Evolutionary conservation across 257 asterid genomes (phyloP), one percentile per base, ranked within the genome.

Genomic region (Anisodus tanguticus): DNA sequence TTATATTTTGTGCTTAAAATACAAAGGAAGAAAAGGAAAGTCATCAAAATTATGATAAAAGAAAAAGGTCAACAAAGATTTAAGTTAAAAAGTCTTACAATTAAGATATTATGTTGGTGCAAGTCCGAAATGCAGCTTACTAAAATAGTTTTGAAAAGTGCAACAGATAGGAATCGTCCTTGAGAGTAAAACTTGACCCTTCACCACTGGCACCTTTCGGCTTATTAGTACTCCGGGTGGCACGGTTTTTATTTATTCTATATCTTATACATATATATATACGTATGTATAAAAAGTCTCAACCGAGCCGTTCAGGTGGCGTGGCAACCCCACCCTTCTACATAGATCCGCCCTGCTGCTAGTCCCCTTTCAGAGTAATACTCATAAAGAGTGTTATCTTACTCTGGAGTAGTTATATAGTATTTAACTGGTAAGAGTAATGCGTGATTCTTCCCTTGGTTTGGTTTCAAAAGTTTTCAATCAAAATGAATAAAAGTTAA

Each of bases 151-250:
- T 13, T 37, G 49, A 0, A 16, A 35, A 35, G 19, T 35, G 76
- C 51, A 7, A 12, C 26, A 15, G 76, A 68, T 68, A 68, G 53
- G 53, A 67, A 13, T 15, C 11, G 49, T 68, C 51, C 53, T 37
- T 37, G 76, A 13, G 76, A 37, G 12, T 37, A 68, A 37, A 68
- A 68, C 76, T 37, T 66, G 72, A 67, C 19, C 47, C 74, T 67
- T 0, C 47, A 67, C 74, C 49, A 67, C 74, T 67, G 74, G 19
- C 43, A 67, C 26, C 12, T 37, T 68, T 15, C 12, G 12, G 22
- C 39, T 51, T 68, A 37, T 68, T 6, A 37, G 12, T 68, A 37
- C 76, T 68, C 51, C 9, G 9, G 76, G 51, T 68, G 76, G 6
- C 76, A 68, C 3, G 3, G 3, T 68, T 39, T 12, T 68, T 68